Conservation (phyloP, 139 green algal species). For the Monoraphidium neglectum region DNA sequence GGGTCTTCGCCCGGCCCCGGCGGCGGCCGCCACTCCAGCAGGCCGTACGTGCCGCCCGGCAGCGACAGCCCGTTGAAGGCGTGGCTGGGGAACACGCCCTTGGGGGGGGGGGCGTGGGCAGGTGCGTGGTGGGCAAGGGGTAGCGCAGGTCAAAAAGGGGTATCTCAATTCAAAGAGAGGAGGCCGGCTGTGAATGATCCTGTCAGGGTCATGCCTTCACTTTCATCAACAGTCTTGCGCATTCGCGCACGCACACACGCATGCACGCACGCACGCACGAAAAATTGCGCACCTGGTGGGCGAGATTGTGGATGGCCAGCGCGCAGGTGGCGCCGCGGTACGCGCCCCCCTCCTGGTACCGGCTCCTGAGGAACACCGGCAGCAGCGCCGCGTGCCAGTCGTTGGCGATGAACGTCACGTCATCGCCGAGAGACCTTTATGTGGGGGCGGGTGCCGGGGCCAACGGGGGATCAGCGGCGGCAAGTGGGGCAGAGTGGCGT, state of each 20-base stretch:
- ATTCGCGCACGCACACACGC: too few relatives aligned
- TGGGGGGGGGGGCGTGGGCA: too few relatives aligned
- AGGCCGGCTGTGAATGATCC: conserved; percentile 49
- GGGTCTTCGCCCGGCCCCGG: neutral
- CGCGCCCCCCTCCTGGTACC: conserved; percentile 29
- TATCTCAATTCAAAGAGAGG: too few relatives aligned
- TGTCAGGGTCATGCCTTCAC: neutral
- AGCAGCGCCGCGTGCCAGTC: conserved; percentile 89
- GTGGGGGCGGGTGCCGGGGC: neutral
- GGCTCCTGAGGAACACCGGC: conserved; percentile 56
- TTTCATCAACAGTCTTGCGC: too few relatives aligned
- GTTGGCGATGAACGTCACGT: conserved; percentile 87
- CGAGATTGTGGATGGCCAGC: conserved; percentile 80
- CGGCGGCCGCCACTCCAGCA: conserved; percentile 51
- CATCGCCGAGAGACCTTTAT: conserved; percentile 49
- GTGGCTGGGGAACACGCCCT: conserved; percentile 33
- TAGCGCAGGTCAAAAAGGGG: too few relatives aligned
- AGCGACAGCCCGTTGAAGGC: conserved; percentile 60
- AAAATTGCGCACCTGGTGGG: conserved; percentile 60
- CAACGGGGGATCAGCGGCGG: too few relatives aligned
- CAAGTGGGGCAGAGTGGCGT: neutral
- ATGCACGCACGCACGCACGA: too few relatives aligned
- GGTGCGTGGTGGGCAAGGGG: too few relatives aligned
- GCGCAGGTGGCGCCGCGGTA: conserved; percentile 36
- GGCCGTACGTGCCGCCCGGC: conserved; percentile 73